Percentiles rank a stretch among this genome's conserved stretches.
These are phyloP conservation scores for Rostrohypoxylon terebratum DNA, from an alignment of 495 filamentous ascomycete species.

Conservation along the genomic window DNA sequence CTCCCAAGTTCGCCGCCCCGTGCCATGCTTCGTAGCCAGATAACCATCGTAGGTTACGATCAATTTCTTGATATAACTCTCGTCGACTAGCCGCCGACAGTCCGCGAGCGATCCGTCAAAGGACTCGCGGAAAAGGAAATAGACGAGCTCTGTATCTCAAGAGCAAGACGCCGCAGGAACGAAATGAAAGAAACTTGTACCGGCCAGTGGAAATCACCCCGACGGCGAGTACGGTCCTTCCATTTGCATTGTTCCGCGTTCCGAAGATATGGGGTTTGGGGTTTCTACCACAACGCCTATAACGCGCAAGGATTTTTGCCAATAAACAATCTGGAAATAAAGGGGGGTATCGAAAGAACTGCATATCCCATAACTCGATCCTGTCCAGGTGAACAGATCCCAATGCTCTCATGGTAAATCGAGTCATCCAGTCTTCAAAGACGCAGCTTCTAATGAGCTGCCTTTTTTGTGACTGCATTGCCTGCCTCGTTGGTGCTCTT, in stretches of 20 bases:
- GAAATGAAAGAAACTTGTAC: conserved; percentile 31
- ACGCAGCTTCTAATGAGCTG: not conserved
- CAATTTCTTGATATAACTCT: conserved; percentile 10
- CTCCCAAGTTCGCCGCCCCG: not conserved
- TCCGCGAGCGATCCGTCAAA: not conserved
- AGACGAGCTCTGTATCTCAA: conserved; percentile 39
- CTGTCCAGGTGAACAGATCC: not conserved
- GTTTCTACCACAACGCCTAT: not conserved
- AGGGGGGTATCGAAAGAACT: not conserved
- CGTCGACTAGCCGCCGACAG: not conserved
- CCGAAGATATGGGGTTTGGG: not conserved
- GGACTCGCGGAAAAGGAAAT: not conserved
- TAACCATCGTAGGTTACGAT: conserved; percentile 11
- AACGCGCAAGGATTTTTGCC: not conserved
- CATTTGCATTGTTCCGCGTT: conserved; percentile 13
- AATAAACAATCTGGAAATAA: not conserved
- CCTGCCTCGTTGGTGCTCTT: not conserved
- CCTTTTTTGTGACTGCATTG: not conserved
- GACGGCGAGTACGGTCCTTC: conserved; percentile 37
- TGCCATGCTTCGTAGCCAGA: conserved; percentile 15
- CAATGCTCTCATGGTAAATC: not conserved
- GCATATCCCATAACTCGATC: not conserved
- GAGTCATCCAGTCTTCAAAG: not conserved
- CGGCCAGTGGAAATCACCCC: conserved; percentile 44
- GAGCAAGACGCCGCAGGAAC: conserved; percentile 26